Conservation (phyloP, 306 rosid species). For the Arachis hypogaea region DNA sequence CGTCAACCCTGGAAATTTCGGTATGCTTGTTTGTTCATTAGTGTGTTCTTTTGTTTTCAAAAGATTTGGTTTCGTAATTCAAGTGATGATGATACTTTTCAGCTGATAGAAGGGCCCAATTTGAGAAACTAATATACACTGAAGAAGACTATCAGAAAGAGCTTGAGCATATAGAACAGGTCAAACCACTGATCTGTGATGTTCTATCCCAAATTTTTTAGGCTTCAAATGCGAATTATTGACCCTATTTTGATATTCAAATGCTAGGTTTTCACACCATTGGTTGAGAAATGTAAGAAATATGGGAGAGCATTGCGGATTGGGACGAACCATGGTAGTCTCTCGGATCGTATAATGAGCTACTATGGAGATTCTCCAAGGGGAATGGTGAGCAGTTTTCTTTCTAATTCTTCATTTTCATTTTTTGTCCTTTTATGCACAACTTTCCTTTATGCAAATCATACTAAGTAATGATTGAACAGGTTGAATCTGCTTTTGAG, state of each 20-base stretch:
- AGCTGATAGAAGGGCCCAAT: constrained; percentile 99
- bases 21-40: constrained; percentile 47
- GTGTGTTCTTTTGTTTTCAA: not conserved
- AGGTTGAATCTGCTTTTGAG: constrained; percentile 99
- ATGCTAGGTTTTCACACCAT: constrained; percentile 82
- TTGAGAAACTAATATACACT: constrained; percentile 82
- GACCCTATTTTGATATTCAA: constrained; percentile 27
- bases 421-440: constrained; percentile 5
- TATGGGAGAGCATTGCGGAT: constrained; percentile 99
- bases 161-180: constrained; percentile 98
- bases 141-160: constrained; percentile 95
- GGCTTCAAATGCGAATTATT: constrained; percentile 14
- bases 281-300: constrained; percentile 97
- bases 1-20: constrained; percentile 93
- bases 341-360: constrained; percentile 99
- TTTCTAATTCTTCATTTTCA: constrained; percentile 24
- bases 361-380: constrained; percentile 98
- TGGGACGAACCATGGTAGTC: constrained; percentile 99
- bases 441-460: constrained; percentile 1
- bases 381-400: constrained; percentile 80
- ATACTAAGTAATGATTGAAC: constrained; percentile 40
- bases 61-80: constrained; percentile 31
- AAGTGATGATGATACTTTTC: constrained; percentile 46
- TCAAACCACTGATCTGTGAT: constrained; percentile 32
- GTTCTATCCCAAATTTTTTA: constrained; percentile 12